Base-by-base conservation (phyloP, 2,329 filamentous ascomycete genomes). In the Zasmidium cellare region DNA sequence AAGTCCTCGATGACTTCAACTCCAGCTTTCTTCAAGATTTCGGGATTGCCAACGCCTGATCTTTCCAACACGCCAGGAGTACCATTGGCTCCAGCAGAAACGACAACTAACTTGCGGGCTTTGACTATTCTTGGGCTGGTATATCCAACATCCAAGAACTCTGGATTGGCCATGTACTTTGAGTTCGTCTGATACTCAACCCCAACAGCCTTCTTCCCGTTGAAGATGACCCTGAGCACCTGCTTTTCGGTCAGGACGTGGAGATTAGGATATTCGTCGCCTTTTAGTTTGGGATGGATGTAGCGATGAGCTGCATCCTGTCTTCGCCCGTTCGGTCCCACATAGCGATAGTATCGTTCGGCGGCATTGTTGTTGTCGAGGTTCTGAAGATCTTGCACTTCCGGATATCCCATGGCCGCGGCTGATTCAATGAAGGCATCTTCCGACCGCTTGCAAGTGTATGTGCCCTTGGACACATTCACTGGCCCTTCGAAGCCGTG, bases 1-100 rank as follows among this genome's bases (percentile, higher is more conserved):
- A 84, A 64, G 47, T 64, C 63, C 24, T 65, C 59, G 12, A 69
- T 52, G 16, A 65, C 57, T 1, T 66, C 61, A 11, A 64, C 48
- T 28, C 60, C 56, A 44, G 68, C 65, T 12, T 78, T 73, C 3
- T 85, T 76, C 1, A 83, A 71, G 6, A 82, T 63, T 0, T 74
- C 65, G 1, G 74, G 69, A 46, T 77, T 74, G 2, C 86, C 86
- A 22, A 88, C 77, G 0, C 86, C 85, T 0, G 84, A 87, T 3
- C 86, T 73, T 60, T 88, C 85, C 14, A 83, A 78, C 12, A 85
- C 74, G 68, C 81, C 83, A 2, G 80, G 86, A 9, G 82, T 85
- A 64, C 80, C 79, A 38, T 82, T 74, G 20, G 77, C 80, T 0
- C 86, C 86, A 0, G 84, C 84, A 3, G 80, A 81, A 2, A 89